Evolutionary conservation across 148 eudicot species (phyloP).

Genomic region (Rhododendron ovatum): DNA sequence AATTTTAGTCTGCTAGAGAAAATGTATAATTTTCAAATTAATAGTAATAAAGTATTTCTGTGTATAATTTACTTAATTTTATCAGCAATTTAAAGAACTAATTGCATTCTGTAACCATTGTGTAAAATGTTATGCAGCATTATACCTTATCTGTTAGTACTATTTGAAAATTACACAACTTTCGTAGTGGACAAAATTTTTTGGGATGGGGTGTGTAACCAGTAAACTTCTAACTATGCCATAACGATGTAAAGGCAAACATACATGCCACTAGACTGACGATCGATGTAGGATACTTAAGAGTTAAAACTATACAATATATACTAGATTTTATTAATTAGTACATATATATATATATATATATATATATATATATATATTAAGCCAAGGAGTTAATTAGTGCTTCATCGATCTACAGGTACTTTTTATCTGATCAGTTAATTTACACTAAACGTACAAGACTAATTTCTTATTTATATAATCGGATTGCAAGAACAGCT

Average conservation of each 20-base stretch:
- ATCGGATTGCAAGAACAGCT: not conserved
- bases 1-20: not conserved
- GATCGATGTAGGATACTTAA: no score
- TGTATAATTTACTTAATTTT: not conserved
- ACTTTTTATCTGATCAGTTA: no score
- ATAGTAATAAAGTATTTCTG: not conserved
- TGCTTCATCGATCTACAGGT: not conserved
- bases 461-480: not conserved
- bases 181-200: not conserved
- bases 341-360: no score
- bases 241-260: not conserved
- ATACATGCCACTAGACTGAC: not conserved
- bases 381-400: not conserved
- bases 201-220: not conserved
- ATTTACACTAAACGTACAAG: not conserved
- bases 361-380: no score
- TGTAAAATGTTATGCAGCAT: not conserved
- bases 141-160: not conserved
- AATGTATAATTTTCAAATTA: not conserved
- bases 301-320: no score
- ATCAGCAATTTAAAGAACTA: not conserved
- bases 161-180: not conserved
- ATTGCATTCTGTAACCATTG: not conserved
- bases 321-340: no score
- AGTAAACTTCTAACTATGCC: not conserved